Evolutionary conservation across 2,329 filamentous ascomycete species (phyloP), one percentile per base, ranked within the genome.

Genomic region (Epichloe coenophiala): DNA sequence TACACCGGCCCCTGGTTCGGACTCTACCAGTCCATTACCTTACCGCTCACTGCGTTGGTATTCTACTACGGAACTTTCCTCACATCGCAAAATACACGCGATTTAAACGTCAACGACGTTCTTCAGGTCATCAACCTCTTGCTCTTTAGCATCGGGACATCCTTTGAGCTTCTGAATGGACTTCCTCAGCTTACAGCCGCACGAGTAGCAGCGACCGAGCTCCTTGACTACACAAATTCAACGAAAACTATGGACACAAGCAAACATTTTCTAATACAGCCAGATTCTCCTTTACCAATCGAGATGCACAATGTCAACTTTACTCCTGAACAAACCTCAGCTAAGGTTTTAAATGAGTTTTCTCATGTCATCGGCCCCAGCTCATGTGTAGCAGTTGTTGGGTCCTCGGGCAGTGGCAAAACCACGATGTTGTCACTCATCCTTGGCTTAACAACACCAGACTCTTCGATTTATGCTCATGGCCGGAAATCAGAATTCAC

Each of bases 401-500:
- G 91, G 1, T 70, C 78, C 1, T 95, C 89, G 0, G 91, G 93
- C 0, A 87, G 84, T n/a, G 91, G 93, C 1, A 97, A 98, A 68
- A 90, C 85, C 13, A 96, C 91, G 0, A 74, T 96, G 37, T 76
- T 84, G 0, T 78, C 84, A 0, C 69, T 97, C 0, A 71, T 97
- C 0, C 68, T 94, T 4, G 80, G 84, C 1, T 72, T 96, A 0
- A 88, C 93, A 57, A 56, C 65, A 2, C 72, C 75, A 0, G 52
- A 39, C 48, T 49, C 9, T 50, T 33, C 8, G 11, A 38, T 9
- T 6, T 15, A 35, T 9, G 15, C 13, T n/a, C 5, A 47, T 6
- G 4, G n/a, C 33, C 9, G n/a, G 31, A 4, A 13, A 12, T 21
- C 23, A 9, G 37, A 31, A 36, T 17, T 21, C 31, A 65, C 75